phyloP scores from a whole-genome alignment of 257 asterid species.

The Solanum sitiens region DNA sequence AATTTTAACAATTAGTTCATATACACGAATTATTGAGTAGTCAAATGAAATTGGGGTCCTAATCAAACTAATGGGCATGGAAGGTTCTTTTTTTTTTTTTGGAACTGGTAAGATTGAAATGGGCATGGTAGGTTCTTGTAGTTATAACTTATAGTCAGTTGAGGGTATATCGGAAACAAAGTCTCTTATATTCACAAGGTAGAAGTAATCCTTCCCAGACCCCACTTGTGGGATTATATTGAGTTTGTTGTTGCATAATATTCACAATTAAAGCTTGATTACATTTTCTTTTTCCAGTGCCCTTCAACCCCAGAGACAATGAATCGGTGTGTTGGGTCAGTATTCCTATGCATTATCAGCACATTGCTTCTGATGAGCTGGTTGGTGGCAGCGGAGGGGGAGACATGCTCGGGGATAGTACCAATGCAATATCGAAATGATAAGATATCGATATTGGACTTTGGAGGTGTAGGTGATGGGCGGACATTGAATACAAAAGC shows the following conservation, averaged over 20 bases:
- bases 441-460: conserved; percentile 72
- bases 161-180: background rate
- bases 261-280: background rate
- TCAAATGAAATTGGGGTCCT: background rate
- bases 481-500: conserved; percentile 77
- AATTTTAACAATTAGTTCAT: background rate
- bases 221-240: background rate
- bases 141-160: background rate
- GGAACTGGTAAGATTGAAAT: too few relatives aligned
- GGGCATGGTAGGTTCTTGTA: background rate
- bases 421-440: conserved; percentile 68
- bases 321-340: conserved; percentile 2
- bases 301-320: conserved; percentile 8
- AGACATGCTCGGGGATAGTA: conserved; percentile 76
- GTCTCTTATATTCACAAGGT: background rate
- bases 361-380: conserved; percentile 11
- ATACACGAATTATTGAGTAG: background rate
- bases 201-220: background rate
- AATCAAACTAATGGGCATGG: background rate
- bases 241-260: background rate
- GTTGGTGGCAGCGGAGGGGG: conserved; percentile 16
- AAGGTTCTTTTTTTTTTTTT: background rate
- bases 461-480: conserved; percentile 89
- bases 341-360: conserved; percentile 11
- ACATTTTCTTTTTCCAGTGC: background rate